Conservation (phyloP, 305 asterid genomes). For the Fraxinus paxiana region DNA sequence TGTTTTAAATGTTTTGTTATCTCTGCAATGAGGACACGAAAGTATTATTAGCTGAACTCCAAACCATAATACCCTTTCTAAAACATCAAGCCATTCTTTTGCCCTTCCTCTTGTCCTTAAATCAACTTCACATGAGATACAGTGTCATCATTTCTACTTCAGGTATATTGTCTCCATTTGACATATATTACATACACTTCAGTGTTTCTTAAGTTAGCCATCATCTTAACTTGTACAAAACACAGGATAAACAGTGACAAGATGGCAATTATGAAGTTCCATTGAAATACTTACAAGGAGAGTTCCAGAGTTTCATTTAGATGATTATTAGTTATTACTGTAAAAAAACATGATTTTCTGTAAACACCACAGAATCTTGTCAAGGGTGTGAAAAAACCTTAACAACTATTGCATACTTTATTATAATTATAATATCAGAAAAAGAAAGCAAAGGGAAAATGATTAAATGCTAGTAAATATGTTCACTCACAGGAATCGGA, state of each 20-base stretch:
- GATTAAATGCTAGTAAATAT: slow-evolving; percentile 2
- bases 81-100: not conserved
- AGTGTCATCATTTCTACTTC: not conserved
- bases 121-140: not conserved
- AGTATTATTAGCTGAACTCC: not conserved
- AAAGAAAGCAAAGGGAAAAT: slow-evolving; percentile 6
- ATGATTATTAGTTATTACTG: not conserved
- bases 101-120: not conserved
- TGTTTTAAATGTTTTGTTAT: not conserved
- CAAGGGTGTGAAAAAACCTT: not conserved
- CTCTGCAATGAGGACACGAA: not conserved
- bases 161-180: not conserved
- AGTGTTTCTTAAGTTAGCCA: not conserved
- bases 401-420: not conserved
- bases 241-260: slow-evolving; percentile 15
- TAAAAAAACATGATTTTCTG: not conserved
- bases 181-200: not conserved
- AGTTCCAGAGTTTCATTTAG: not conserved
- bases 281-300: not conserved
- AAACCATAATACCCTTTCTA: not conserved
- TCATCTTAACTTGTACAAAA: not conserved
- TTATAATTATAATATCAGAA: not conserved
- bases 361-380: not conserved
- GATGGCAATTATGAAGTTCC: not conserved
- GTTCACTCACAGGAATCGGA: slow-evolving; percentile 74